phyloP scores from a whole-genome alignment of 192 early-diverging fungal species.

The Piromyces sp. region DNA sequence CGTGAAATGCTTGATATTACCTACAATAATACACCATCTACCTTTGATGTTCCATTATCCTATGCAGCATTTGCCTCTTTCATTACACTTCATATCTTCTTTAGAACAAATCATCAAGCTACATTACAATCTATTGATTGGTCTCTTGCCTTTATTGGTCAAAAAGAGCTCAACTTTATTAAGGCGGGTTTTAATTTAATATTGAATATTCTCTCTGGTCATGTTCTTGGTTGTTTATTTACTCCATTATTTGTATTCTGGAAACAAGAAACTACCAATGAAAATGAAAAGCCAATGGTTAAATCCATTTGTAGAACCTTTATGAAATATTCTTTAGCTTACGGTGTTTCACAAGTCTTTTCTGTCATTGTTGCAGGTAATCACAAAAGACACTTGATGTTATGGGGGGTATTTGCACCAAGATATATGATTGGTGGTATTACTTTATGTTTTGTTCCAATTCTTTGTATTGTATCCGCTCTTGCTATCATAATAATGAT shows the following conservation, averaged over 20 bases:
- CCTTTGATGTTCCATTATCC: not conserved
- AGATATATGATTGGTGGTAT: constrained; percentile 38
- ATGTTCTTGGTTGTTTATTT: not conserved
- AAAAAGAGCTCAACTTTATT: constrained; percentile 48
- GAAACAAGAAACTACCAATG: constrained; percentile 21
- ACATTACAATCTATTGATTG: constrained; percentile 81
- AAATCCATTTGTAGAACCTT: constrained; percentile 20
- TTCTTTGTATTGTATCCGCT: not conserved
- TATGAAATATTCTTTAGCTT: constrained; percentile 21
- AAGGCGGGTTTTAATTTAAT: constrained; percentile 49
- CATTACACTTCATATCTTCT: constrained; percentile 49
- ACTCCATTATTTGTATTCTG: constrained; percentile 41
- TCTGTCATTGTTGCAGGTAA: constrained; percentile 38
- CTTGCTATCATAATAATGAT: not conserved
- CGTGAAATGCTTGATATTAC: not conserved
- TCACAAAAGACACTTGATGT: constrained; percentile 82
- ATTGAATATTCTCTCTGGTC: constrained; percentile 49
- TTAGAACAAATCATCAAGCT: constrained; percentile 83
- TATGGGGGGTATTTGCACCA: constrained; percentile 94
- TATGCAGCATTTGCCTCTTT: constrained; percentile 6
- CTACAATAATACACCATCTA: not conserved
- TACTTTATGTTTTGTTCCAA: not conserved
- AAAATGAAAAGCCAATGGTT: constrained; percentile 13
- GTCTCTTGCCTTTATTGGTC: constrained; percentile 71
- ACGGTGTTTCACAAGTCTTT: constrained; percentile 21